phyloP scores from a whole-genome alignment of 768 basidiomycete species.

The Amanita subjunquillea region DNA sequence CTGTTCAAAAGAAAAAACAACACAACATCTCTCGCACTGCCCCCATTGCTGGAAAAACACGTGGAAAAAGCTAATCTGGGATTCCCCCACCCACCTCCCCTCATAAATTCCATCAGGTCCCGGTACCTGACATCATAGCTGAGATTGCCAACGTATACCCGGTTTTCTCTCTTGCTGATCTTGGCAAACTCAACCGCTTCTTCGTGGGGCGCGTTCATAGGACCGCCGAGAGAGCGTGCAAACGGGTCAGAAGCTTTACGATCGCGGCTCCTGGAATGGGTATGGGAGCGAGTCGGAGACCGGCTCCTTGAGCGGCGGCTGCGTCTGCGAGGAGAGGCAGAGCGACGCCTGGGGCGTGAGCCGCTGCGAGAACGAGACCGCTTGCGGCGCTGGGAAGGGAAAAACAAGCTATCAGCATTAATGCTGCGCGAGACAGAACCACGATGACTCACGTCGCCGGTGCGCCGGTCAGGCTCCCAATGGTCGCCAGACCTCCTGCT shows the following conservation, averaged over 20 bases:
- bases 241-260: slow-evolving; percentile 53
- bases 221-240: slow-evolving; percentile 74
- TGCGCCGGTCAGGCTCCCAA: slow-evolving; percentile 77
- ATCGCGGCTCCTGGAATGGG: slow-evolving; percentile 60
- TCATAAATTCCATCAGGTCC: slow-evolving; percentile 99
- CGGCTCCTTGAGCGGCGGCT: slow-evolving; percentile 36
- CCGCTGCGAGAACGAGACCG: slow-evolving; percentile 59
- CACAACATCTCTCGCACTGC: slow-evolving; percentile 7
- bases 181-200: slow-evolving; percentile 95
- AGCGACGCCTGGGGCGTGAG: slow-evolving; percentile 64
- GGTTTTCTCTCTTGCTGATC: slow-evolving; percentile 93
- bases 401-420: neutral
- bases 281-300: slow-evolving; percentile 49
- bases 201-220: slow-evolving; percentile 85
- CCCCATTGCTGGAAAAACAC: slow-evolving; percentile 19
- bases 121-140: slow-evolving; percentile 98
- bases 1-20: neutral
- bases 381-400: slow-evolving; percentile 42
- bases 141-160: slow-evolving; percentile 98
- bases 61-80: slow-evolving; percentile 12
- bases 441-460: slow-evolving; percentile 47
- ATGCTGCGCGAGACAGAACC: neutral
- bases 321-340: slow-evolving; percentile 53
- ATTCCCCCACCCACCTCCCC: slow-evolving; percentile 97
- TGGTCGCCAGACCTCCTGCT: slow-evolving; percentile 53